Evolutionary conservation across 257 asterid species (phyloP), one percentile per base, ranked within the genome.

Genomic region (Misopates orontium): DNA sequence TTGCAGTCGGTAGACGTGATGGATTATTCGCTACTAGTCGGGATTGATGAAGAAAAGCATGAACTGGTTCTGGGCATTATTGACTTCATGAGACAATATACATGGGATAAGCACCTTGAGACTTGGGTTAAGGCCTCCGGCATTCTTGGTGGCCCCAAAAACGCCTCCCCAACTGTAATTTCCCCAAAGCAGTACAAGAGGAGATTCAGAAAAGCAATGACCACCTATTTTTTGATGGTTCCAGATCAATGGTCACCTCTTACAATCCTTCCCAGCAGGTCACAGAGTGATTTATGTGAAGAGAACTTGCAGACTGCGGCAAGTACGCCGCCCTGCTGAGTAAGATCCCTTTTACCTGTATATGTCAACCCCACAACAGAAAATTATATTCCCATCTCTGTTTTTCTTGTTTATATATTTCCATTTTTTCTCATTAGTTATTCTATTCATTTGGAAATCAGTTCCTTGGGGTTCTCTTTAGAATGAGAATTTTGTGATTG

Each of bases 41-140:
- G 97, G 44, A 83, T 90, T 17, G 99, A 94, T 66, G 87, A 90
- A 69, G 96, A 90, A 76, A 86, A 79, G 68, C 94, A 94, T 36
- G 97, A 94, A 71, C 96, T 94, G 18, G 99, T 90, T 53, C 89
- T 94, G 54, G 99, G 99, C 56, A 90, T 90, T 44, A 94, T 94
- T 4, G 99, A 94, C 79, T 94, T 90, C 80, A 90, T 90, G 97
- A 87, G 97, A 75, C 97, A 94, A 66, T 88, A 94, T 64, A 94
- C 99, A 5, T 88, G 97, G 99, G 99, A 94, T 82, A 94, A 94
- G 78, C 97, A 94, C 79, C 85, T 90, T 6, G 99, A 90, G 64
- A 88, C 95, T 1, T 94, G 99, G 99, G 96, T 91, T 17, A 90
- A 94, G 80, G 85, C 97, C 25, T 77, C 96, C 0, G 96, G 99